Base-by-base conservation (phyloP, 169 alveolate genomes). In the Eimeria necatrix region DNA sequence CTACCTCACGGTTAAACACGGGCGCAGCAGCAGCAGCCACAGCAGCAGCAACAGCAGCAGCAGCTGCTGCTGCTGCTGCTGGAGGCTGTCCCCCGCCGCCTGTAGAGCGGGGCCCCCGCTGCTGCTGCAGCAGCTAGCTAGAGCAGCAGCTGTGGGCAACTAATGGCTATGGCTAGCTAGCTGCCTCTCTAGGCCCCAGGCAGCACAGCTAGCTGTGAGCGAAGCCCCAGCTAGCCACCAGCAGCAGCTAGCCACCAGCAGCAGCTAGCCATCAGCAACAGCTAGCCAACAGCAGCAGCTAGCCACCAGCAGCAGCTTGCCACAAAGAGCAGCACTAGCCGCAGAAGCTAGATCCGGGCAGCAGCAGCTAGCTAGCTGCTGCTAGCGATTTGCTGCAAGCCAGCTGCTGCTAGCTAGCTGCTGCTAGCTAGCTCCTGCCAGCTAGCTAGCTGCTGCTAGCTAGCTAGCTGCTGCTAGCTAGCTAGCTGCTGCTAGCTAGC, bases 371-470 rank as follows among this genome's bases (percentile, higher is more conserved):
- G n/a, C n/a, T n/a, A n/a, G n/a, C n/a, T n/a, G n/a, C n/a, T n/a
- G n/a, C n/a, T n/a, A n/a, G n/a, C n/a, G n/a, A n/a, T n/a, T n/a
- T n/a, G n/a, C n/a, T n/a, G n/a, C 64, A 9, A 56, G 64, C 64
- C 14, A 8, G 14, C 64, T 56, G 64, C 64, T n/a, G n/a, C n/a
- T n/a, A n/a, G 64, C 64, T 9, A 9, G 64, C 64, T 9, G 64
- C 64, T 56, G 83, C 56, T 71, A 71, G 83, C 83, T 71, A 71
- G 51, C 83, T n/a, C 52, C 83, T 71, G 49, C 20, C 51, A 71
- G 83, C 83, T 71, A 71, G 83, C 83, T 71, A 22, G 18, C 78
- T 16, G 78, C 78, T 68, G 78, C 46, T 56, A 68, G 78, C 78
- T 68, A 68, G 52, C 83, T 71, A 71, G 51, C 83, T 4, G 83